Evolutionary conservation across 148 eudicot genomes (phyloP), one percentile per base, ranked within the genome.

Genomic region (Rhododendron henanense): DNA sequence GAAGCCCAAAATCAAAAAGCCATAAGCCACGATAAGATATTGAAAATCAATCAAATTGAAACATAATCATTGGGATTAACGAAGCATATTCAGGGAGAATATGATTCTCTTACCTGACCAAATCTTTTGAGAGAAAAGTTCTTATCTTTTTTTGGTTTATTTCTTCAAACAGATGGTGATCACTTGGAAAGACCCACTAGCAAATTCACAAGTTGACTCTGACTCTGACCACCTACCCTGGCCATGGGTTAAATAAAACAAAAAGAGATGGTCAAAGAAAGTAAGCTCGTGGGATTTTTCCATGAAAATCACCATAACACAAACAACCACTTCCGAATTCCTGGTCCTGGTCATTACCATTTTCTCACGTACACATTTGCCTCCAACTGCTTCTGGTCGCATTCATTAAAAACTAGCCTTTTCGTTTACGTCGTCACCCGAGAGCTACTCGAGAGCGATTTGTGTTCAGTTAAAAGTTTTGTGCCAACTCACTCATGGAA

Each of bases 211-310:
- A 45, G 55, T 45, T 69, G 78, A 10, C 28, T 69, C 28, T 47
- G 78, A 83, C 61, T 6, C 18, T 10, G 57, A 63, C 53, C 13
- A 63, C 53, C 75, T 1, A 5, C 48, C 75, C 33, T n/a, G 0
- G 6, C 45, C 7, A 0, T 41, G 1, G 1, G 45, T 41, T 41
- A 0, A 41, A 41, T 5, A 41, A 41, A 41, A 41, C 6, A 45
- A 48, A 78, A 48, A 28, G 61, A 0, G 23, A 4, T 16, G 79
- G 85, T 84, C 85, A 84, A 84, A 84, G 85, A 84, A 74, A 51
- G 85, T 73, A 84, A 71, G 85, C 85, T 53, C 6, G 37, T 65
- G 39, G 11, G 57, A 15, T 35, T 41, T 83, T 83, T 83, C 86
- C 37, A 18, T 1, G 79, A 48, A 69, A 35, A 33, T 19, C 7